phyloP scores from a whole-genome alignment of 768 basidiomycete species.

The Suillus cothurnatus region DNA sequence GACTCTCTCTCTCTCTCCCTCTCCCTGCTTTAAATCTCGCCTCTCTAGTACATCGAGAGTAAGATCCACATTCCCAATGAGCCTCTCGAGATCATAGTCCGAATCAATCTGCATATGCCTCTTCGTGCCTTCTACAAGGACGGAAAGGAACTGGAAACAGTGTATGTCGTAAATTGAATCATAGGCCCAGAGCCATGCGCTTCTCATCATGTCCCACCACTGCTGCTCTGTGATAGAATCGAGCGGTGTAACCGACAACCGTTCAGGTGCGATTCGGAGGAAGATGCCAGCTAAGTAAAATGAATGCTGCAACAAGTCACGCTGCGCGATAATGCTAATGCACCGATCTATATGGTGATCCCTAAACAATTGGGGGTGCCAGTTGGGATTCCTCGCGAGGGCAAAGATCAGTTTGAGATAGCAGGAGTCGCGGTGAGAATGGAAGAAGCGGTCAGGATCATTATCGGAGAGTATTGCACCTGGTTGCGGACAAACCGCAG shows the following conservation, averaged over 20 bases:
- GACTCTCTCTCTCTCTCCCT: neutral
- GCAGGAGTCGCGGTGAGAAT: accelerated
- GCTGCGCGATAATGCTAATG: neutral
- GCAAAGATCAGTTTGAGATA: neutral
- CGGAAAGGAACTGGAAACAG: neutral
- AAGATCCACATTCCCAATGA: neutral
- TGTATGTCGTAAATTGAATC: neutral
- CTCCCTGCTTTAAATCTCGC: neutral
- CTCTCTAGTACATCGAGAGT: neutral
- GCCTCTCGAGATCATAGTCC: accelerated
- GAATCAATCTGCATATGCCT: neutral
- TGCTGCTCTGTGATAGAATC: neutral
- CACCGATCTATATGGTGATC: neutral
- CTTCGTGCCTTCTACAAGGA: neutral
- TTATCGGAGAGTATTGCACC: neutral
- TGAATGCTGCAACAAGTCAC: neutral
- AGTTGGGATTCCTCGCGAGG: neutral
- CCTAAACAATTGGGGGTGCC: neutral
- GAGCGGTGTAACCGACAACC: neutral
- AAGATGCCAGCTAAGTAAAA: neutral
- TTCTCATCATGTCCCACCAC: neutral
- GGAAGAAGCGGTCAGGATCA: neutral
- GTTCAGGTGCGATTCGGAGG: neutral
- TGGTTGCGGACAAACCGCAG: neutral
- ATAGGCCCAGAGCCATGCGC: accelerated